phyloP scores from a whole-genome alignment of 139 green algal species.

The Coelastrella sp. region DNA sequence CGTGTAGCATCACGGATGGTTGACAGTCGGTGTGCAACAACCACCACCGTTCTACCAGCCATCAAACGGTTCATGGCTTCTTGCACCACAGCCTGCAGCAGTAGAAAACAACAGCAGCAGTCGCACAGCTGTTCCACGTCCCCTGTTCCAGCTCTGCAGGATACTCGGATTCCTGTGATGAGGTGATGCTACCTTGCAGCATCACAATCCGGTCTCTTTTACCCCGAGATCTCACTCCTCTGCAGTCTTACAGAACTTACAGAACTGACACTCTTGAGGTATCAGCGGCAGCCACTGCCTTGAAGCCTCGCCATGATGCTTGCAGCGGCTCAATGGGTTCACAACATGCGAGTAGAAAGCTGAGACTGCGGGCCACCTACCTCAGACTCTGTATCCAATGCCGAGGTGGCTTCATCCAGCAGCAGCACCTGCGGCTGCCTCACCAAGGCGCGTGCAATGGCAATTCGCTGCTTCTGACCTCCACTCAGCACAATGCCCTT shows the following conservation, averaged over 20 bases:
- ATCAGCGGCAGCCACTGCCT: too few species aligned
- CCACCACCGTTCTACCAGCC: constrained; percentile 83
- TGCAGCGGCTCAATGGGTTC: too few species aligned
- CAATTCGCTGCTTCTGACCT: constrained; percentile 94
- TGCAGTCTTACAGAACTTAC: too few species aligned
- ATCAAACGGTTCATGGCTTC: constrained; percentile 92
- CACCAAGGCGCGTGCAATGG: constrained; percentile 92
- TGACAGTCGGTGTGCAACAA: constrained; percentile 93
- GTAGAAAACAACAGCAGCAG: background rate
- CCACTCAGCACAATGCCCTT: constrained; percentile 84
- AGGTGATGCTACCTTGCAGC: too few species aligned
- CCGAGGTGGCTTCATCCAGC: constrained; percentile 73
- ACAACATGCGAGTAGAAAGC: too few species aligned
- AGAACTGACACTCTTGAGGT: too few species aligned
- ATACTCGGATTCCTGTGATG: too few species aligned
- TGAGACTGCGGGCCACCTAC: background rate
- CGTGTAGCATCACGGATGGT: constrained; percentile 88
- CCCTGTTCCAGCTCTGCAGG: too few species aligned
- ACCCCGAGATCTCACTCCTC: too few species aligned
- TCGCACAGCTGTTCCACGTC: too few species aligned
- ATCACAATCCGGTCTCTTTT: too few species aligned
- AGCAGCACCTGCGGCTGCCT: constrained; percentile 74
- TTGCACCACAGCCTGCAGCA: constrained; percentile 81
- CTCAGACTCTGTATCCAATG: constrained; percentile 72
- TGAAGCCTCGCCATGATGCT: too few species aligned